Evolutionary conservation across 805 yeast species (phyloP).

Genomic region (Scheffersomyces coipomensis): DNA sequence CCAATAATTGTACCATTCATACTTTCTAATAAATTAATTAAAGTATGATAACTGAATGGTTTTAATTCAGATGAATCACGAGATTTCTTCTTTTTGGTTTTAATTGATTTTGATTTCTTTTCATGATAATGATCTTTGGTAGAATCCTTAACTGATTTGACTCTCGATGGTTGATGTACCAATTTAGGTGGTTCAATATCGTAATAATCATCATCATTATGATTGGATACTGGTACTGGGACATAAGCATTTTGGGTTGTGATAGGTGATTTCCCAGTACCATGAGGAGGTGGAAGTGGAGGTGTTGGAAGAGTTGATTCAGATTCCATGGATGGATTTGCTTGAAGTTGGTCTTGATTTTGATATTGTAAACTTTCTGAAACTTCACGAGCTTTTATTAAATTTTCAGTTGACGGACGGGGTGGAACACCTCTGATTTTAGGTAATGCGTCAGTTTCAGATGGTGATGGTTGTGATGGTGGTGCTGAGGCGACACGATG

Average conservation of each 20-base stretch:
- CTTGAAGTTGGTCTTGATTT: constrained; percentile 2
- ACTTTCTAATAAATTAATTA: constrained; percentile 53
- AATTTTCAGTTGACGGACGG: constrained; percentile 6
- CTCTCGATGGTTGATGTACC: constrained; percentile 27
- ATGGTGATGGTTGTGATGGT: too few species aligned
- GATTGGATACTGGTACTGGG: too few species aligned
- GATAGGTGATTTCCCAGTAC: not conserved
- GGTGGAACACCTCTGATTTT: constrained; percentile 4
- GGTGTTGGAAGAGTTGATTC: too few species aligned
- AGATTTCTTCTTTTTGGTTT: constrained; percentile 8
- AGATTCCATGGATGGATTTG: too few species aligned
- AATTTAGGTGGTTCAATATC: constrained; percentile 39
- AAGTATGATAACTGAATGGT: constrained; percentile 42
- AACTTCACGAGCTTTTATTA: constrained; percentile 6
- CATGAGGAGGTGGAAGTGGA: not conserved
- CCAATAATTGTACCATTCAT: constrained; percentile 63
- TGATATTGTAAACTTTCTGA: constrained; percentile 1
- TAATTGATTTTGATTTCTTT: constrained; percentile 17
- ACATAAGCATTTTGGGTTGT: not conserved
- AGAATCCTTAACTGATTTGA: constrained; percentile 33
- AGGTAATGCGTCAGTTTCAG: too few species aligned
- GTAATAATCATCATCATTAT: constrained; percentile 28
- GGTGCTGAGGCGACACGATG: too few species aligned
- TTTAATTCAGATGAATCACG: constrained; percentile 15
- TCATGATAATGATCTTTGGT: constrained; percentile 16